Evolutionary conservation across 768 basidiomycete species (phyloP).

Genomic region (Leccinum pellstonianum): DNA sequence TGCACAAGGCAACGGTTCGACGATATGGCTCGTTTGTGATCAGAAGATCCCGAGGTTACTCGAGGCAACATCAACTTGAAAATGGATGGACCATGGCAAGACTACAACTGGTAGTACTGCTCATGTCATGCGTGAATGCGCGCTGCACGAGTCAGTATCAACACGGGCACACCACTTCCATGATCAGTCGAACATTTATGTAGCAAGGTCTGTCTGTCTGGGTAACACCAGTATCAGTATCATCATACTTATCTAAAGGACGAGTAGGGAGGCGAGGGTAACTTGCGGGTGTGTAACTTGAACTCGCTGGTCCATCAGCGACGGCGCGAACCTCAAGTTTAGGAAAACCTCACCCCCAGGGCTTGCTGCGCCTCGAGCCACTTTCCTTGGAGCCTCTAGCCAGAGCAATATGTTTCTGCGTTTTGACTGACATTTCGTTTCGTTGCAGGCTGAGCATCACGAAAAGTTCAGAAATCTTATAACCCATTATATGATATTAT

Average conservation of each 20-base stretch:
- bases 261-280: constrained; percentile 74
- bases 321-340: background rate
- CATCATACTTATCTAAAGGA: constrained; percentile 47
- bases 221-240: background rate
- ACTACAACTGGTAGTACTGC: constrained; percentile 40
- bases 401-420: constrained; percentile 39
- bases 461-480: too few species aligned
- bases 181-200: background rate
- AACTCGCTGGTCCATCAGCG: constrained; percentile 13
- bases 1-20: too few species aligned
- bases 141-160: constrained; percentile 38
- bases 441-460: constrained; percentile 2
- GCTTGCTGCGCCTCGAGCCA: constrained; percentile 92
- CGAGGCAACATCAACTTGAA: too few species aligned
- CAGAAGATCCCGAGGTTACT: too few species aligned
- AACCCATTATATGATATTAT: too few species aligned
- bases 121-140: constrained; percentile 86
- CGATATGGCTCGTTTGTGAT: too few species aligned
- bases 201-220: background rate
- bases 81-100: too few species aligned
- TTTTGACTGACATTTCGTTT: constrained; percentile 6
- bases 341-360: constrained; percentile 57
- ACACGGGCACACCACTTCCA: background rate
- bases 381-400: constrained; percentile 81
- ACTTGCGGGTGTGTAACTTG: constrained; percentile 84